Evolutionary conservation across 2,329 filamentous ascomycete species (phyloP).

Genomic region (Chaetoscypha palmicola): DNA sequence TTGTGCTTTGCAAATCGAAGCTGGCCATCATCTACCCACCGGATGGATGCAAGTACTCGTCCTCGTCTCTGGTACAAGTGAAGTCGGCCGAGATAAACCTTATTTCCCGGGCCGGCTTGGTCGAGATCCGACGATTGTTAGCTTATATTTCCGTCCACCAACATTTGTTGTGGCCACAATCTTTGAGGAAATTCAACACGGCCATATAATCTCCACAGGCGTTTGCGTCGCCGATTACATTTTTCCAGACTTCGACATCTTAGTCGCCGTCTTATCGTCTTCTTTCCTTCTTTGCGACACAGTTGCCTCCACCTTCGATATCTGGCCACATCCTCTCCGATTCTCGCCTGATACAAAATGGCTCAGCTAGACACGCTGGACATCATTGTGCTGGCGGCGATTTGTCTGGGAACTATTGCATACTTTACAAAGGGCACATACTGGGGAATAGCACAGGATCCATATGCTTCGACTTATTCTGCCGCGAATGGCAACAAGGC

Average conservation of each 20-base stretch:
- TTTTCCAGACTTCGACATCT: background rate
- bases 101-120: background rate
- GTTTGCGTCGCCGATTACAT: background rate
- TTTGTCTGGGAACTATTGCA: conserved; percentile 80
- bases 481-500: conserved; percentile 64
- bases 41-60: too few relatives aligned
- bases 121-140: background rate
- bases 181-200: too few relatives aligned
- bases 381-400: conserved; percentile 77
- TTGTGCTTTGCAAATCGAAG: too few relatives aligned
- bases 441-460: conserved; percentile 84
- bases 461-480: conserved; percentile 71
- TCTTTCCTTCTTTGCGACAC: background rate
- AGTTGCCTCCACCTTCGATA: background rate
- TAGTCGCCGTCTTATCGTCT: background rate
- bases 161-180: background rate
- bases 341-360: conserved; percentile 47
- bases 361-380: conserved; percentile 95
- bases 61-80: too few relatives aligned
- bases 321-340: background rate
- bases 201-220: background rate
- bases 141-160: background rate
- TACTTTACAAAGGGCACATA: conserved; percentile 98
- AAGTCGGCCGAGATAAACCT: too few relatives aligned
- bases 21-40: too few relatives aligned